Base-by-base conservation (phyloP, 2,329 filamentous ascomycete species). In the Tricladium varicosporioides region DNA sequence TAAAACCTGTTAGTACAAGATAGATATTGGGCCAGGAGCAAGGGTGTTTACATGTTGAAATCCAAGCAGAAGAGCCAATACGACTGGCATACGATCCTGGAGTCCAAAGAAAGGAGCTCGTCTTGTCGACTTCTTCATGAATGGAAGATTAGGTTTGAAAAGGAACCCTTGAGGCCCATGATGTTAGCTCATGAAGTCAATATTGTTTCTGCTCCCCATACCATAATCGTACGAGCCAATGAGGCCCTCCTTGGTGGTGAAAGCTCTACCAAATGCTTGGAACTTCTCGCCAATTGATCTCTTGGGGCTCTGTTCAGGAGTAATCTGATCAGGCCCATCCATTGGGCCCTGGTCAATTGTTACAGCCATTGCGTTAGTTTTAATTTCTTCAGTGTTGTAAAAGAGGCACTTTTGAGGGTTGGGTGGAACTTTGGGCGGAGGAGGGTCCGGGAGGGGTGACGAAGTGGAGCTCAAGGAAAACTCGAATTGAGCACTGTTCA, bases 141-240 rank as follows among this genome's bases (percentile, higher is more conserved):
- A 96, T 0, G 92, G 92, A 18, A 96, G 74, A 64, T 89, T 92
- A 1, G 84, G 70, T 58, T 62, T 68, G 78, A 97, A 96, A 43
- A 97, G 85, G 68, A 92, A 94, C 15, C 58, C 67, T 68, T 46
- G n/a, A 18, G 5, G 27, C 11, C 48, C 56, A 32, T 59, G 27
- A 40, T 45, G 14, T 14, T 33, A 22, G 9, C 15, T 16, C 5
- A 46, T 4, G n/a, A 46, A 11, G 16, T 56, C 10, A 47, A 54
- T 53, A 5, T 45, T 43, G 5, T 56, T 54, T 13, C 13, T 53
- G 49, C n/a, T 31, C 81, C 18, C 77, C 60, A 56, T 56, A 67
- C 65, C 89, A 80, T 97, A 97, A 79, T 97, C 89, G 73, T 97
- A 97, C 66, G 85, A 80, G 61, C 92, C 92, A 55, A 97, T 73